These are phyloP conservation scores for Pezicula rhizophila DNA, from an alignment of 2,329 filamentous ascomycete species.

Conservation along the genomic window DNA sequence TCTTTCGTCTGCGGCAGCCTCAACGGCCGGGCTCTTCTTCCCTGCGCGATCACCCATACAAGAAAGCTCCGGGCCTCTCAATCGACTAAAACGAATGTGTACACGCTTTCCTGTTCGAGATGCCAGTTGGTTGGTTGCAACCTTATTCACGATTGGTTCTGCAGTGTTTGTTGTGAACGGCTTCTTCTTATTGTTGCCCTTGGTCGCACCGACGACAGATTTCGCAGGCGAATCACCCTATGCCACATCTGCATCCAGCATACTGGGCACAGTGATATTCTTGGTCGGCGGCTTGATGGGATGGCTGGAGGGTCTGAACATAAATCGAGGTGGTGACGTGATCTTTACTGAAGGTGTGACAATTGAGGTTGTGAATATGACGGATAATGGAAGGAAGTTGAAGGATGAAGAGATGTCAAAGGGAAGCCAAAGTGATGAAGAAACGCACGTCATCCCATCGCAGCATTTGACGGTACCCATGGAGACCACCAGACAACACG, in stretches of 20 bases:
- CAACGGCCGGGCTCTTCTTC: slow-evolving; percentile 4
- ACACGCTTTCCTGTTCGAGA: slow-evolving; percentile 15
- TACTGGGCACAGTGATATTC: slow-evolving; percentile 14
- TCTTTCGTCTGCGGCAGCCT: background rate
- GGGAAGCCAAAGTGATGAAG: slow-evolving; percentile 2
- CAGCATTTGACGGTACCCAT: background rate
- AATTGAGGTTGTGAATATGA: slow-evolving; percentile 3
- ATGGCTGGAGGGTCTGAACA: slow-evolving; percentile 16
- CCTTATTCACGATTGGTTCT: slow-evolving; percentile 15
- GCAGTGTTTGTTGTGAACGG: slow-evolving; percentile 15
- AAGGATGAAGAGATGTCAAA: slow-evolving; percentile 1
- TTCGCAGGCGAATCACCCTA: slow-evolving; percentile 11
- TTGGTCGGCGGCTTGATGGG: slow-evolving; percentile 13
- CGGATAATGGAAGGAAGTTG: background rate
- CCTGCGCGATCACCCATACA: slow-evolving; percentile 4
- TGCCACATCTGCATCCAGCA: slow-evolving; percentile 9
- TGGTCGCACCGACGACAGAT: slow-evolving; percentile 9
- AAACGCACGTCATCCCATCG: slow-evolving; percentile 1
- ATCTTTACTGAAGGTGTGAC: slow-evolving; percentile 7
- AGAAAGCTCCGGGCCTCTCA: slow-evolving; percentile 2
- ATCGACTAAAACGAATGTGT: slow-evolving; percentile 11
- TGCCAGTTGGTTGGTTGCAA: slow-evolving; percentile 14
- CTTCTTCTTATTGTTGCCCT: slow-evolving; percentile 15
- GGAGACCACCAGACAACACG: background rate
- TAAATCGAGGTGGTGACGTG: slow-evolving; percentile 8